Conservation (phyloP, 2,329 filamentous ascomycete genomes). For the Raffaelea arxii region DNA sequence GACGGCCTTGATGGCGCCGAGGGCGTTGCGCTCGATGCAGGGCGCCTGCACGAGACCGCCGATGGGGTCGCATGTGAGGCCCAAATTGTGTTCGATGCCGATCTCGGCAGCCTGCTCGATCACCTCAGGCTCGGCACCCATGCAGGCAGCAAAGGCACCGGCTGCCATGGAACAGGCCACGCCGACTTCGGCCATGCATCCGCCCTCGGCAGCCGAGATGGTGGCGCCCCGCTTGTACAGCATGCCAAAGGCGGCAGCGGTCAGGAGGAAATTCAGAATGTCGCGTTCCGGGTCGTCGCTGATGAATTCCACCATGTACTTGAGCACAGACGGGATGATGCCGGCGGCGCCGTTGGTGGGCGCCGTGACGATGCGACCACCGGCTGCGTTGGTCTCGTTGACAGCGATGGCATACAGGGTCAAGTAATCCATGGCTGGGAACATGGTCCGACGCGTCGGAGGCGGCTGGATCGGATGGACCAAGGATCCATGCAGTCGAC, state of each 20-base stretch:
- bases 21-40: constrained; percentile 40
- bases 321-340: constrained; percentile 40
- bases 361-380: constrained; percentile 40
- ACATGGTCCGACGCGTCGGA: constrained; percentile 33
- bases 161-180: constrained; percentile 43
- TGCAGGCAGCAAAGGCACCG: constrained; percentile 39
- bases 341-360: constrained; percentile 41
- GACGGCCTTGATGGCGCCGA: constrained; percentile 41
- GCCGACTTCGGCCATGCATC: constrained; percentile 44
- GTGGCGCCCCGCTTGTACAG: constrained; percentile 43
- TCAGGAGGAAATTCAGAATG: constrained; percentile 37
- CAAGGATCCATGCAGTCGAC: constrained; percentile 33
- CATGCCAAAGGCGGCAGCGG: constrained; percentile 40
- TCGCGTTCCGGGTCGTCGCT: constrained; percentile 40
- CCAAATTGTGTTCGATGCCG: constrained; percentile 42
- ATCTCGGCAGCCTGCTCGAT: constrained; percentile 43
- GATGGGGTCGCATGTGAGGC: constrained; percentile 40
- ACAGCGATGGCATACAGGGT: constrained; percentile 41
- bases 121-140: constrained; percentile 39
- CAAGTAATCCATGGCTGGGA: constrained; percentile 40
- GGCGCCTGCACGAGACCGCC: constrained; percentile 40
- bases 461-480: constrained; percentile 36
- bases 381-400: constrained; percentile 42
- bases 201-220: constrained; percentile 40
- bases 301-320: constrained; percentile 39